phyloP scores from a whole-genome alignment of 2,329 filamentous ascomycete genomes.

The Hypoxylon sp. region DNA sequence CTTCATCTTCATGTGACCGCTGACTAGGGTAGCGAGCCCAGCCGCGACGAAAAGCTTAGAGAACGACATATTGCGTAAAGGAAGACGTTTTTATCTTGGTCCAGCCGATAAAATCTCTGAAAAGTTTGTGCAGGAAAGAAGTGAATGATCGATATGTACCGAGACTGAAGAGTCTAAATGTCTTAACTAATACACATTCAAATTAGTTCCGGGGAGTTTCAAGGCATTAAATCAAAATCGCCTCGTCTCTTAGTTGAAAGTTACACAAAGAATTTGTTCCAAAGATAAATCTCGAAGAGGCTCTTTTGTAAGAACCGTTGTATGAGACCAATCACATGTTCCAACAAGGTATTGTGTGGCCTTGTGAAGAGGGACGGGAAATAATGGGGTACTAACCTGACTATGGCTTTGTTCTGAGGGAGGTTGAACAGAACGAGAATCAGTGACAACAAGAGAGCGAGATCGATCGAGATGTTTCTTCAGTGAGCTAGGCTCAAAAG shows the following conservation, averaged over 20 bases:
- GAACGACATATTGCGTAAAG: constrained; percentile 65
- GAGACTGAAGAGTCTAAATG: constrained; percentile 44
- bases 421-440: constrained; percentile 45
- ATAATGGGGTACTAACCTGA: constrained; percentile 47
- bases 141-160: constrained; percentile 43
- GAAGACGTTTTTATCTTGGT: constrained; percentile 57
- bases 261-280: constrained; percentile 21
- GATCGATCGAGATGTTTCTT: constrained; percentile 48
- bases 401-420: constrained; percentile 46
- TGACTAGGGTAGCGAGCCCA: constrained; percentile 71
- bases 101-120: constrained; percentile 58
- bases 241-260: constrained; percentile 18
- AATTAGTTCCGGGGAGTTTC: constrained; percentile 26
- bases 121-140: constrained; percentile 41
- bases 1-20: constrained; percentile 83
- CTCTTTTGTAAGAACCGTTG: constrained; percentile 19
- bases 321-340: constrained; percentile 6
- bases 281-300: constrained; percentile 32
- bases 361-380: constrained; percentile 19
- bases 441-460: constrained; percentile 49
- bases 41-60: constrained; percentile 66
- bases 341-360: constrained; percentile 42
- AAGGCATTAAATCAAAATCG: not conserved
- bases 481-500: constrained; percentile 52
- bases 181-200: constrained; percentile 18